Evolutionary conservation across 176 grass and related monocot species (phyloP), one percentile per base, ranked within the genome.

Genomic region (Metroxylon sagu): DNA sequence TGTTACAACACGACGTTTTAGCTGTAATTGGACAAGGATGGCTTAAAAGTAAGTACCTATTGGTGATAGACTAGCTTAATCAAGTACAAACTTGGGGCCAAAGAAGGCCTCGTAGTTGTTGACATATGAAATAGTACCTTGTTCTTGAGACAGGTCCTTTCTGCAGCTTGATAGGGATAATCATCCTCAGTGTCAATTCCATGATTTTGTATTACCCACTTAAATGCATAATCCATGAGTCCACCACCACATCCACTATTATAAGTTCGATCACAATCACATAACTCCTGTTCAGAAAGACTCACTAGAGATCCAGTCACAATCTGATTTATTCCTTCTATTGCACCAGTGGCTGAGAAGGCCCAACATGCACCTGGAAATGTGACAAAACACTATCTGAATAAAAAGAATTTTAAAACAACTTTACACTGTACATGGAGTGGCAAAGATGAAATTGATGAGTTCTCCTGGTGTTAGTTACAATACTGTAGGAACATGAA

Each of bases 241-340:
- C 87, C 92, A 71, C 92, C 87, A 25, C 54, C 70, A 62, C 92
- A 97, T 29, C 92, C 87, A 56, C 19, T 71, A 68, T 97, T 88
- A 60, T 97, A 97, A 29, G 71, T 82, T 62, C 67, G 77, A 58
- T 91, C 92, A 67, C 92, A 97, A 71, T 97, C 92, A 7, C 87
- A 50, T 56, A 91, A 75, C 59, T 97, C 83, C 69, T 91, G 92
- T 69, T 97, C 92, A 12, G 92, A 91, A 74, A 97, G 83, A 64
- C 87, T 97, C 17, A 83, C 56, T 14, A 97, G 84, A 53, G 87
- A 80, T 21, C 87, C 84, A 0, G 81, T 82, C 17, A 78, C 85
- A 54, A 97, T 91, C 71, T 97, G 87, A 56, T 97, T 97, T 76
- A 97, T 97, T 69, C 92, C 92, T 78, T 97, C 92, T 15, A 97